These are phyloP conservation scores for Diplosphaera chodatii DNA, from an alignment of 139 green algal species.

Conservation along the genomic window DNA sequence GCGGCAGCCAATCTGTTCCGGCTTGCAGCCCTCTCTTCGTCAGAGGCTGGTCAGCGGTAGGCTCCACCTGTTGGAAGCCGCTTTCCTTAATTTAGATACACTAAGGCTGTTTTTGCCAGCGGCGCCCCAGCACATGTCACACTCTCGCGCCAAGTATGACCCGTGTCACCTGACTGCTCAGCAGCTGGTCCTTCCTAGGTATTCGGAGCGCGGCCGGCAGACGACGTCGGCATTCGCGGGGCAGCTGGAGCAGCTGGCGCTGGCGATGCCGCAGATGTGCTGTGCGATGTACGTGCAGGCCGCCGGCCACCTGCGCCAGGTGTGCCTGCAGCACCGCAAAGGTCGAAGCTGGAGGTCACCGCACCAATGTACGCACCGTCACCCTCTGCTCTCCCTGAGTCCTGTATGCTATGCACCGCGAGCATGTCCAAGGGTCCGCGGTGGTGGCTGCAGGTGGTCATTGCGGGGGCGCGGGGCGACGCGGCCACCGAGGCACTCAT, in stretches of 20 bases:
- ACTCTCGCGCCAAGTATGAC: no score
- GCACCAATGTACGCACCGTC: no score
- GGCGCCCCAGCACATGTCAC: no score
- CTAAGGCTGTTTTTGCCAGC: no score
- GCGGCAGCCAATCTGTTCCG: conserved; percentile 62
- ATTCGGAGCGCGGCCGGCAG: conserved; percentile 7
- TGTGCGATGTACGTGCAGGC: conserved; percentile 43
- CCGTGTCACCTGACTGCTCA: no score
- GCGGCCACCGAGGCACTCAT: conserved; percentile 48
- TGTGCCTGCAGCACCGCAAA: no score
- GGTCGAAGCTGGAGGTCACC: no score
- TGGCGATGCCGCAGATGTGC: conserved; percentile 71
- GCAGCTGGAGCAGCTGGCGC: conserved; percentile 42
- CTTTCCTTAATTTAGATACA: no score
- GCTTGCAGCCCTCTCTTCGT: conserved; percentile 34
- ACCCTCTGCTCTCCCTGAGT: no score
- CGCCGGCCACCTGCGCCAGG: conserved; percentile 18
- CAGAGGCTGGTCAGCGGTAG: background rate
- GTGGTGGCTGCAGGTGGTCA: conserved; percentile 44
- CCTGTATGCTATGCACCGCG: no score
- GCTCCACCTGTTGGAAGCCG: no score
- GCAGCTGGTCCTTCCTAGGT: background rate
- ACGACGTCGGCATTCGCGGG: conserved; percentile 38
- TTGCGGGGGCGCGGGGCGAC: conserved; percentile 29
- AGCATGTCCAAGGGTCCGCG: no score